A percentile compares a stretch with the other conserved stretches of the same genome.
Evolutionary conservation across 2,329 filamentous ascomycete genomes (phyloP).

Genomic region (Hirsutella rhossiliensis): DNA sequence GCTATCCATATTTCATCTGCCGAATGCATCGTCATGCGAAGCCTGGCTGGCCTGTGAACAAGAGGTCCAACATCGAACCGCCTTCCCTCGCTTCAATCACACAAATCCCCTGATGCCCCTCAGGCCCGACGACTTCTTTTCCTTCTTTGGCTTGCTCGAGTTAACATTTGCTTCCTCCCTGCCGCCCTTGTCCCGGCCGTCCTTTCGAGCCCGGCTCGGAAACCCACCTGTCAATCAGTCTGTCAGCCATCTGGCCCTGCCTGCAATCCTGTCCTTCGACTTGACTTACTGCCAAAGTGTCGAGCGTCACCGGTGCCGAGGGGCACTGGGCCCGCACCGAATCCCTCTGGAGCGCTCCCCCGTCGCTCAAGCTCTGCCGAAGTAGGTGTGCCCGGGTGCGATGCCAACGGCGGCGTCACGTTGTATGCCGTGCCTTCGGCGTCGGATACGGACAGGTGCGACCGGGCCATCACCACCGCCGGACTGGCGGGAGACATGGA

Average conservation of each 20-base stretch:
- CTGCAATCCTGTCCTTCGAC: constrained; percentile 5
- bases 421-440: constrained; percentile 31
- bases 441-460: constrained; percentile 31
- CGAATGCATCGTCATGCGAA: too few relatives aligned
- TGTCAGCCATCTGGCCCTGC: constrained; percentile 6
- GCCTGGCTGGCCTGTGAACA: too few relatives aligned
- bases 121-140: constrained; percentile 24
- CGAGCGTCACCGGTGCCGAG: constrained; percentile 14
- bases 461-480: constrained; percentile 21
- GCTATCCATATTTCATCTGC: too few relatives aligned
- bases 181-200: constrained; percentile 31
- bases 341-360: constrained; percentile 22
- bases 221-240: constrained; percentile 26
- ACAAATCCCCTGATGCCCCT: constrained; percentile 29
- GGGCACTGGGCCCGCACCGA: constrained; percentile 9
- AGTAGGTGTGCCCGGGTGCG: constrained; percentile 15
- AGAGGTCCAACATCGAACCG: too few relatives aligned
- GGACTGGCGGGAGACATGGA: constrained; percentile 24
- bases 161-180: constrained; percentile 25
- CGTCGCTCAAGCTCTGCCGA: constrained; percentile 18
- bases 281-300: constrained; percentile 31
- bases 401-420: constrained; percentile 27
- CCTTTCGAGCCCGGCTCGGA: constrained; percentile 34
- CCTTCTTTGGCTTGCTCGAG: constrained; percentile 18
- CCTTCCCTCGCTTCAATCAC: constrained; percentile 2